Conservation (phyloP, 2,329 filamentous ascomycete species). For the Hirsutella minnesotensis region DNA sequence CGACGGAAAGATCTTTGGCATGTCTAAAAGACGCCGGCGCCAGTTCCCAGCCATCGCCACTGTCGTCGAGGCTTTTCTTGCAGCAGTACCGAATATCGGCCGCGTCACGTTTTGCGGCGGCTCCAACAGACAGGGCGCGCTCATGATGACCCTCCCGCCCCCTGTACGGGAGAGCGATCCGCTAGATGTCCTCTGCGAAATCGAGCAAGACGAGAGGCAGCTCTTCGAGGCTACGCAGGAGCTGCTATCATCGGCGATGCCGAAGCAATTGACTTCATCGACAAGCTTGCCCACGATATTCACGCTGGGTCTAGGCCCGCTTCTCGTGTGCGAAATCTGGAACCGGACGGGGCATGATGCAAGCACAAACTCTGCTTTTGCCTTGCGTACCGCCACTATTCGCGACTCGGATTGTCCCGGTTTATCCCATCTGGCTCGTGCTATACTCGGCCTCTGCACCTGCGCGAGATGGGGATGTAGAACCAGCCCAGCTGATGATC, state of each 20-base stretch:
- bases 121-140: slow-evolving; percentile 72
- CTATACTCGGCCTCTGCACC: slow-evolving; percentile 57
- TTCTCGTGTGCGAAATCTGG: slow-evolving; percentile 43
- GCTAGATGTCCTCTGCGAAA: slow-evolving; percentile 28
- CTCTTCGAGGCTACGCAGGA: slow-evolving; percentile 24
- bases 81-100: slow-evolving; percentile 57
- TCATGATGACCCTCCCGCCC: slow-evolving; percentile 58
- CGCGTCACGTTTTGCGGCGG: slow-evolving; percentile 76
- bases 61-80: slow-evolving; percentile 63
- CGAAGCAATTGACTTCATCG: slow-evolving; percentile 19
- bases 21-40: slow-evolving; percentile 65
- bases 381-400: slow-evolving; percentile 60
- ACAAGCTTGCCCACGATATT: slow-evolving; percentile 26
- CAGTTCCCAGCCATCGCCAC: slow-evolving; percentile 79
- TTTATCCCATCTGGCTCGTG: slow-evolving; percentile 59
- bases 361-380: slow-evolving; percentile 50
- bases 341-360: slow-evolving; percentile 32
- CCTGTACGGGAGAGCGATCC: slow-evolving; percentile 53
- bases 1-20: slow-evolving; percentile 54
- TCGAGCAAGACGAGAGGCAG: slow-evolving; percentile 13
- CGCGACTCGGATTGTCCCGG: slow-evolving; percentile 60
- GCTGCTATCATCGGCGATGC: slow-evolving; percentile 29
- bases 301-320: slow-evolving; percentile 25
- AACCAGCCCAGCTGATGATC: slow-evolving; percentile 34
- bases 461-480: slow-evolving; percentile 65